Conservation (phyloP, 2,329 filamentous ascomycete species). For the Monosporascus sp. region DNA sequence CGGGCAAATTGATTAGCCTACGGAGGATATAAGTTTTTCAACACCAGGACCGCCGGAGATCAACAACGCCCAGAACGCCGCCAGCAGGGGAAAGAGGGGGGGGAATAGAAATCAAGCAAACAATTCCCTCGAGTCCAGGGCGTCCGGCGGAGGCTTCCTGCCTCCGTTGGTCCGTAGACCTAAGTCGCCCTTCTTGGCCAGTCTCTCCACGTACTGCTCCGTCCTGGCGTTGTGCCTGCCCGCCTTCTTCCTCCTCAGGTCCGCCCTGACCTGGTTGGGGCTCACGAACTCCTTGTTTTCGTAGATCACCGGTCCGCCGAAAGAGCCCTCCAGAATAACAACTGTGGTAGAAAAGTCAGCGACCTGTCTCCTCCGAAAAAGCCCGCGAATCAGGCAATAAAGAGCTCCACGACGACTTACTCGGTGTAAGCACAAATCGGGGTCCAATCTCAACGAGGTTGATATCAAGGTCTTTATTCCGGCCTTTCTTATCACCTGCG, state of each 20-base stretch:
- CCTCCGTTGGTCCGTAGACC: slow-evolving; percentile 66
- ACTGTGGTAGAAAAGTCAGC: slow-evolving; percentile 1
- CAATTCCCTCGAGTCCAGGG: slow-evolving; percentile 69
- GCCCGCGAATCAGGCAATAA: neutral
- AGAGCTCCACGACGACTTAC: neutral
- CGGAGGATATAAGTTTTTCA: neutral
- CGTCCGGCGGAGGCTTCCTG: slow-evolving; percentile 56
- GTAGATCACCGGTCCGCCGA: slow-evolving; percentile 94
- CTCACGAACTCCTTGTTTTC: slow-evolving; percentile 97
- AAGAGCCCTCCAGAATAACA: slow-evolving; percentile 89
- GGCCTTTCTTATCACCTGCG: slow-evolving; percentile 34
- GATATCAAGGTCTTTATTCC: slow-evolving; percentile 63
- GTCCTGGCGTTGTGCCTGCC: slow-evolving; percentile 70
- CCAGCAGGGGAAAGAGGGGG: no score
- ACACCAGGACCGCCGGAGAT: no score
- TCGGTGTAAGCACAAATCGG: slow-evolving; percentile 86
- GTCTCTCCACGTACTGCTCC: slow-evolving; percentile 66
- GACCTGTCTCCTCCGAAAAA: neutral
- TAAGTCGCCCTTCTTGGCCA: slow-evolving; percentile 69
- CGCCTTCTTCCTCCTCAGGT: slow-evolving; percentile 71
- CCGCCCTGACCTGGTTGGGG: slow-evolving; percentile 87
- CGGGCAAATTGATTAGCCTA: no score
- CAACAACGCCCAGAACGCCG: no score
- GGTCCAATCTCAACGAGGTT: slow-evolving; percentile 90
- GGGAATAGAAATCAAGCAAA: slow-evolving; percentile 55